Evolutionary conservation across 306 rosid genomes (phyloP).

Genomic region (Carpinus viminea): DNA sequence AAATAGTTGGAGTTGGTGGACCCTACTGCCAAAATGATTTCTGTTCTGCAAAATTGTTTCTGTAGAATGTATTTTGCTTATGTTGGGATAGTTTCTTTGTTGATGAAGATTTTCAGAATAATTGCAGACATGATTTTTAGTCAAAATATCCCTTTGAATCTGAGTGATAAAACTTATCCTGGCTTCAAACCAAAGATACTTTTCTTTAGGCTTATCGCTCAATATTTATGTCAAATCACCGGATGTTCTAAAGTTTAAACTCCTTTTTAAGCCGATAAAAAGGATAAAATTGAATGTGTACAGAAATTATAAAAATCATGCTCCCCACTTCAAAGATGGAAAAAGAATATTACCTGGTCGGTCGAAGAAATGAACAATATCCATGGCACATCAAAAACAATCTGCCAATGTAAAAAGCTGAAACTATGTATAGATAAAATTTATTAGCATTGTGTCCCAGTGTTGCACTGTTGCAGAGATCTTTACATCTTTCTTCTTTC

Average conservation of each 20-base stretch:
- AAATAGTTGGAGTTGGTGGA: not conserved
- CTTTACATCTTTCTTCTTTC: conserved; percentile 16
- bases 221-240: too few relatives aligned
- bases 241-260: too few relatives aligned
- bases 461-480: conserved; percentile 23
- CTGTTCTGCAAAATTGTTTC: not conserved
- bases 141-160: not conserved
- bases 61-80: not conserved
- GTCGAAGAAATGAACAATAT: not conserved
- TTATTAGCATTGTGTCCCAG: conserved; percentile 24
- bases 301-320: not conserved
- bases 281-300: not conserved
- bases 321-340: not conserved
- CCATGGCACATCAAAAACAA: not conserved
- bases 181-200: too few relatives aligned
- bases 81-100: not conserved
- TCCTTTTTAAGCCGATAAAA: too few relatives aligned
- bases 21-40: not conserved
- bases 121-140: not conserved
- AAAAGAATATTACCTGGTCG: not conserved
- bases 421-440: conserved; percentile 14
- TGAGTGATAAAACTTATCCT: not conserved
- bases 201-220: too few relatives aligned
- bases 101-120: not conserved
- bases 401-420: not conserved